Evolutionary conservation across 495 filamentous ascomycete species (phyloP), one percentile per base, ranked within the genome.

Genomic region (Amniculicola lignicola): DNA sequence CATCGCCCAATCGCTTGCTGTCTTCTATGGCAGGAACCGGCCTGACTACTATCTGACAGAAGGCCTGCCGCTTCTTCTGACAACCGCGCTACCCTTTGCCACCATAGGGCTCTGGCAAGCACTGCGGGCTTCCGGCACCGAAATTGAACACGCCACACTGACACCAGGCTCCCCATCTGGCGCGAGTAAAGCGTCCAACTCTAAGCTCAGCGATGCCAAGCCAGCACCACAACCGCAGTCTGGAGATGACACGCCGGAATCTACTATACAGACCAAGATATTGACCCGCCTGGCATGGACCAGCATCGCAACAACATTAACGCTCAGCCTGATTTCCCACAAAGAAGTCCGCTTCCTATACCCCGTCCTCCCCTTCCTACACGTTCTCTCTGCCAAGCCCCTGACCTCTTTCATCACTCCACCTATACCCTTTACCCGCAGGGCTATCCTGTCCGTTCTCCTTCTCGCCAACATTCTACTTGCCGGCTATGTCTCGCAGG

Each of bases 331-430:
- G 12, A 86, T 98, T 51, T 82, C 92, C 22, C 93, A 98, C 74
- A 98, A 98, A 71, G 93, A 98, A 80, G 87, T 96, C 56, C 89
- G 93, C 59, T 98, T 98, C 73, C 87, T 97, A 59, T 96, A 95
- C 65, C 94, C 93, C 4, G 79, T 97, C 33, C 78, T 98, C 0
- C 93, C 93, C 3, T 76, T 85, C 15, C 77, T 98, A 12, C 90
- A 95, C 67, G 75, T 94, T 57, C 75, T 97, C 38, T 79, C 86
- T 4, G 87, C 89, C 0, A 78, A 81, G 2, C 78, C 83, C 16
- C 70, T 88, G 18, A 73, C 80, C 2, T 72, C 75, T 22, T 91
- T 86, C 72, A 90, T 90, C 63, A 10, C 41, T 4, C 33, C 51
- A 40, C 55, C 63, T 5, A 40, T 63, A n/a, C 31, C 67, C 3